Conservation (phyloP, 768 basidiomycete species). For the Serendipita indica region DNA sequence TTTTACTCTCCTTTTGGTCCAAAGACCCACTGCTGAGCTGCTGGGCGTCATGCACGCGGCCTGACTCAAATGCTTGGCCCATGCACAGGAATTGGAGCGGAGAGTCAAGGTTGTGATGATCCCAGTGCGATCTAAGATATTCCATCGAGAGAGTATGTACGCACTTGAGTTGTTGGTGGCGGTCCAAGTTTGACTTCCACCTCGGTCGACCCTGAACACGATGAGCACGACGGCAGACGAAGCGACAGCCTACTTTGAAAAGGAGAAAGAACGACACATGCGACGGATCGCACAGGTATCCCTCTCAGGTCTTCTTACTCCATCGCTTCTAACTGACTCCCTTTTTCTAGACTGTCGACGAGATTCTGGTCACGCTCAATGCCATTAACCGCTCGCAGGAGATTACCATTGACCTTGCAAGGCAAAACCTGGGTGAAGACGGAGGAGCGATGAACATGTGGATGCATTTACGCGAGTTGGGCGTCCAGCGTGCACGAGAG, state of each 20-base stretch:
- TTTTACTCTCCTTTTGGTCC: too few species aligned
- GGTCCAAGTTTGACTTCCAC: too few species aligned
- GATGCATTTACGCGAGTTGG: neutral
- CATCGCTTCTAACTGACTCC: neutral
- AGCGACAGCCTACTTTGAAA: neutral
- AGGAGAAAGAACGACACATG: neutral
- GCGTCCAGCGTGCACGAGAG: neutral
- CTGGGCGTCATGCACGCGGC: too few species aligned
- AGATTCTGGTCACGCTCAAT: conserved; percentile 3
- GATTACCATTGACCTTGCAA: conserved; percentile 5
- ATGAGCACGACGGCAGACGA: too few species aligned
- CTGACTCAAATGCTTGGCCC: too few species aligned
- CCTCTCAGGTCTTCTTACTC: neutral
- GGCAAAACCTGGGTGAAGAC: neutral
- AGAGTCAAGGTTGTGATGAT: too few species aligned
- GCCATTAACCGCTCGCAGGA: conserved; percentile 4
- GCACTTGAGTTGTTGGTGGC: too few species aligned
- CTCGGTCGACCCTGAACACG: too few species aligned
- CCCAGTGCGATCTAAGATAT: too few species aligned
- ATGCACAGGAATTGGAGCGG: too few species aligned
- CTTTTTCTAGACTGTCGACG: neutral
- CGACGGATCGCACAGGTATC: neutral
- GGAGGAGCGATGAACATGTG: conserved; percentile 6
- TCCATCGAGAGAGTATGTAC: too few species aligned
- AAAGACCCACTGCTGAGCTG: too few species aligned